Evolutionary conservation across 306 rosid species (phyloP), one percentile per base, ranked within the genome.

Genomic region (Comarum palustre): DNA sequence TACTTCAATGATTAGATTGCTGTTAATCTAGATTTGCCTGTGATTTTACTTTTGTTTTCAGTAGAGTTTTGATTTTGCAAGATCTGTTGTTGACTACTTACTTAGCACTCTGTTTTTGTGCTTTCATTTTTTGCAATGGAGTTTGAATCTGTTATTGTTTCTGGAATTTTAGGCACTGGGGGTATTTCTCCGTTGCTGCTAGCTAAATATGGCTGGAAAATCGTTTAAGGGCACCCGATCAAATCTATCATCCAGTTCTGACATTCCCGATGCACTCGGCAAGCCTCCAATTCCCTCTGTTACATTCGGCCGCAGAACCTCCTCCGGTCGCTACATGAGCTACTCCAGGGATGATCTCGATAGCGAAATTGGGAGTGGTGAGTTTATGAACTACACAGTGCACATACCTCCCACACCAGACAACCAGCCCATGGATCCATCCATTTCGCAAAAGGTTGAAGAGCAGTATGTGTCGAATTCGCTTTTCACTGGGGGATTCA

Each of bases 321-420:
- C 97, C 17, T 90, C 97, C 0, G 98, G 98, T 69, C 96, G 98
- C 59, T 89, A 90, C 69, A 60, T 86, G 68, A 93, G 84, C 85
- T 90, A 93, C 89, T 90, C 98, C 0, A 89, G 96, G 76, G 96
- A 93, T 85, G 96, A 89, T 83, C 97, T 93, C 27, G 98, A 93
- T 71, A 93, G 98, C 73, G 98, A 93, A 73, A 77, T 90, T 24
- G 93, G 93, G 70, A 87, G 86, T 63, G 75, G 60, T 67, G 98
- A 90, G 50, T 93, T 79, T 76, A 80, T 84, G 93, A 87, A 89
- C 78, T 93, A 93, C 27, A 93, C 94, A 0, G 98, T 93, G 71
- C 97, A 93, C 59, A 76, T 90, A 61, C 98, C 98, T 2, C 94
- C 88, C 39, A 93, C 98, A 17, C 98, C 98, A 0, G 97, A 93